These are phyloP conservation scores for Rhodotorula taiwanensis DNA, from an alignment of 768 basidiomycete species.

Conservation along the genomic window DNA sequence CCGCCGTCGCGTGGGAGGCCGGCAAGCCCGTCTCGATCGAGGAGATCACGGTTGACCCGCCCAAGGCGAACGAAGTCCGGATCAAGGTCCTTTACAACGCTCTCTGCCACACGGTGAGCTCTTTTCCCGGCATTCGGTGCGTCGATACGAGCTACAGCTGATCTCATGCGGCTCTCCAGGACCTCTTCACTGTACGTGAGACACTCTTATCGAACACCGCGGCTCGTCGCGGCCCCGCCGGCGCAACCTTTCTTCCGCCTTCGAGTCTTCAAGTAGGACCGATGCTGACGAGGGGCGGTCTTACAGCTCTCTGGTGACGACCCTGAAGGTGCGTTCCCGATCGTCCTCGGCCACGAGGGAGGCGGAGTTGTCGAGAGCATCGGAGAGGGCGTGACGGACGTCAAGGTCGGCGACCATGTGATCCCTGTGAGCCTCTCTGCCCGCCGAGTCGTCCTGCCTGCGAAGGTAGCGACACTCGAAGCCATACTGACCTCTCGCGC, in stretches of 20 bases:
- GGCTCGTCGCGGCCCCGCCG: too few species aligned
- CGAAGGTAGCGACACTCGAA: fast-evolving
- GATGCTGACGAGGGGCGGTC: not conserved
- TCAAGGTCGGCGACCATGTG: conserved; percentile 84
- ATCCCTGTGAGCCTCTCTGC: conserved; percentile 61
- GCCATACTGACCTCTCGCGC: too few species aligned
- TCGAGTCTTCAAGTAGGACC: too few species aligned
- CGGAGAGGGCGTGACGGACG: conserved; percentile 84
- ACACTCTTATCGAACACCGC: not conserved
- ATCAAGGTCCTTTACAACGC: conserved; percentile 90
- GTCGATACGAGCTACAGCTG: not conserved
- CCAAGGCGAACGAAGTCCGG: conserved; percentile 80
- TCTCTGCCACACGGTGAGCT: conserved; percentile 75
- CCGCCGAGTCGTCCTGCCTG: fast-evolving
- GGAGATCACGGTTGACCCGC: conserved; percentile 88
- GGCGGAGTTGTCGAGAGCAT: conserved; percentile 93
- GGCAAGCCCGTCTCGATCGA: conserved; percentile 79
- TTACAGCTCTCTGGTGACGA: conserved; percentile 49
- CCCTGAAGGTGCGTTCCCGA: conserved; percentile 59
- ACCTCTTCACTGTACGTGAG: conserved; percentile 31
- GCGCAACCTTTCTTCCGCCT: not conserved
- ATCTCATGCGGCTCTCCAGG: not conserved
- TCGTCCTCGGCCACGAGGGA: conserved; percentile 49
- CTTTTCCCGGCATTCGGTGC: conserved; percentile 34
- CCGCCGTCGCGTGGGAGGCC: conserved; percentile 80